A percentile compares a stretch with the other conserved stretches of the same genome.
Evolutionary conservation across 1,284 basidiomycete species (phyloP).

Genomic region (Apiotrichum domesticum): DNA sequence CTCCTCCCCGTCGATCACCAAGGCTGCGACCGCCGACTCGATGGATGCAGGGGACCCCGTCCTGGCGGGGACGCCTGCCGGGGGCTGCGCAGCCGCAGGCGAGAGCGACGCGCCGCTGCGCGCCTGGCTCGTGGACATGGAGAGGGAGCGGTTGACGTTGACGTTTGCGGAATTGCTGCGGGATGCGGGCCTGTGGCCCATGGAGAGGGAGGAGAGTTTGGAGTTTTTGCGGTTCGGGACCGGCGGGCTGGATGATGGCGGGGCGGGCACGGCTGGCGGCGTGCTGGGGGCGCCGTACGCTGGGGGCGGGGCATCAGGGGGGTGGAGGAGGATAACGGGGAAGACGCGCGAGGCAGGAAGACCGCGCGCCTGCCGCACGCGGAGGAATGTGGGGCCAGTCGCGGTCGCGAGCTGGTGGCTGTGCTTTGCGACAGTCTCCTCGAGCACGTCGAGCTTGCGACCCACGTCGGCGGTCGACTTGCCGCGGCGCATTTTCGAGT

Average conservation of each 20-base stretch:
- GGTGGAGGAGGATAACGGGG: background rate
- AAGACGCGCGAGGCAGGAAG: background rate
- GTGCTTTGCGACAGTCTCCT: background rate
- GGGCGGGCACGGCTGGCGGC: background rate
- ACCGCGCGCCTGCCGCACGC: background rate
- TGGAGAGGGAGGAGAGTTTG: background rate
- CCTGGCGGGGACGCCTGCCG: no score
- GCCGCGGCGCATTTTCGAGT: background rate
- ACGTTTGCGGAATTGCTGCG: no score
- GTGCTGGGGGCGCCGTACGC: background rate
- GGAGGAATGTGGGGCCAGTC: background rate
- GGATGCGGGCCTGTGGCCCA: no score
- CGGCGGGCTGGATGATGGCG: no score
- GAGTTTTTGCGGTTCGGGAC: no score
- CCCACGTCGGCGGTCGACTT: background rate
- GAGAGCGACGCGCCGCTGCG: background rate
- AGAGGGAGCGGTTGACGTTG: no score
- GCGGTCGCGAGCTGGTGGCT: background rate
- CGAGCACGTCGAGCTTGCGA: conserved; percentile 4
- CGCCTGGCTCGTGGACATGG: background rate
- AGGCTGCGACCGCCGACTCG: background rate
- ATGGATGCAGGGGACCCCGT: no score
- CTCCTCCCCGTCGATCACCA: conserved; percentile 20
- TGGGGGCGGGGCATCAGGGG: background rate
- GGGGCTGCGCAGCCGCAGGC: no score